Percentiles rank a stretch among this genome's conserved stretches.
Evolutionary conservation across 176 grass and related monocot species (phyloP).

Genomic region (Ensete ventricosum): DNA sequence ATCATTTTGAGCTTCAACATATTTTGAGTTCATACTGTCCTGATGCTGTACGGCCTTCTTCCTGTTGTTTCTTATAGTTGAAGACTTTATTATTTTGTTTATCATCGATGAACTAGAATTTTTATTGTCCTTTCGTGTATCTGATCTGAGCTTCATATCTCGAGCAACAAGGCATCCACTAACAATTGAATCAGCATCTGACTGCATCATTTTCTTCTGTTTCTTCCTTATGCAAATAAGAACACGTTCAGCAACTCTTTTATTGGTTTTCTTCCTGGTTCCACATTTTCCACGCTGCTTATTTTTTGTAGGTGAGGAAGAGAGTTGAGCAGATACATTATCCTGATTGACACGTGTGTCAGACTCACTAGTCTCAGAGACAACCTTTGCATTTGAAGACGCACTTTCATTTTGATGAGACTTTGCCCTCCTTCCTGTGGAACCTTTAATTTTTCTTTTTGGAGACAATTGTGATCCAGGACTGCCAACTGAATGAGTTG

Average conservation of each 20-base stretch:
- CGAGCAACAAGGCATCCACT: constrained; percentile 44
- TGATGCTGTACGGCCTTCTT: constrained; percentile 33
- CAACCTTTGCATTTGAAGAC: constrained; percentile 63
- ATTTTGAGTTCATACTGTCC: constrained; percentile 32
- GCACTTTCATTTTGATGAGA: constrained; percentile 58
- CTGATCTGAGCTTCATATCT: constrained; percentile 70
- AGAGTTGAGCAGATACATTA: constrained; percentile 36
- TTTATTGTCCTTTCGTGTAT: constrained; percentile 43
- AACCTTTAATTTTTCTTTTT: constrained; percentile 50
- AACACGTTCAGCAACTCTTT: constrained; percentile 66
- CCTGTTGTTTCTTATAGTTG: constrained; percentile 47
- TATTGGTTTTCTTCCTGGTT: constrained; percentile 60
- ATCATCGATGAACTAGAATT: constrained; percentile 43
- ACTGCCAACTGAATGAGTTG: constrained; percentile 36
- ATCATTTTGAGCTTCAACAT: constrained; percentile 45
- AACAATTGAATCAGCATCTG: constrained; percentile 53
- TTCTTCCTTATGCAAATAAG: constrained; percentile 69
- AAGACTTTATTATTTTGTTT: constrained; percentile 29
- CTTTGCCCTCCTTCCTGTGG: constrained; percentile 64
- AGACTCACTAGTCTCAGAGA: constrained; percentile 83
- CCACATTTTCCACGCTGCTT: constrained; percentile 47
- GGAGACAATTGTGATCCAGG: constrained; percentile 29
- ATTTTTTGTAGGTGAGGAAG: constrained; percentile 35
- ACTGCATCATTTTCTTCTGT: constrained; percentile 44
- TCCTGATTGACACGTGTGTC: constrained; percentile 43